Evolutionary conservation across 163 green algal genomes (phyloP).

Genomic region (Scenedesmus sp.): DNA sequence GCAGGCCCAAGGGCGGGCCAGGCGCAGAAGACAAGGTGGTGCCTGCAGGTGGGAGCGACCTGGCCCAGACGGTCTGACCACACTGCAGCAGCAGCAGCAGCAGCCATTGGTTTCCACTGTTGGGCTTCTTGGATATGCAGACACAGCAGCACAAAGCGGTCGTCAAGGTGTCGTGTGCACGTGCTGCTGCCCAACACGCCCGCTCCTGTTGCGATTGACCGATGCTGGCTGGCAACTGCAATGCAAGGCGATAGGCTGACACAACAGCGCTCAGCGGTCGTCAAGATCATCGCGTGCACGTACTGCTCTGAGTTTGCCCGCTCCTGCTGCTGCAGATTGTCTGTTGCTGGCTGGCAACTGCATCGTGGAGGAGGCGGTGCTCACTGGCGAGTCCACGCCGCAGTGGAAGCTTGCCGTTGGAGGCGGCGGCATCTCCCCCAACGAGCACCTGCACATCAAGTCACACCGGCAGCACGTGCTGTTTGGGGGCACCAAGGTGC

Average conservation of each 20-base stretch:
- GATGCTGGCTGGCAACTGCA: conserved; percentile 91
- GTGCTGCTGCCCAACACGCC: background rate
- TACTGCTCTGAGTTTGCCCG: too few species aligned
- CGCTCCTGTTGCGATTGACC: conserved; percentile 82
- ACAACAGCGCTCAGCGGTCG: too few species aligned
- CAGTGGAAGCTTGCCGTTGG: conserved; percentile 92
- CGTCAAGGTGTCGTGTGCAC: background rate
- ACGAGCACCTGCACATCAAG: conserved; percentile 67
- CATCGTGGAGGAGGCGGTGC: conserved; percentile 97
- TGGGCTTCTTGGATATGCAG: background rate
- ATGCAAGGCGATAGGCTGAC: too few species aligned
- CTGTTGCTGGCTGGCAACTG: conserved; percentile 92
- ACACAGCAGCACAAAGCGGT: too few species aligned
- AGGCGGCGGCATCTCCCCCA: conserved; percentile 22
- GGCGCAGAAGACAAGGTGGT: conserved; percentile 51
- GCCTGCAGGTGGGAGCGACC: conserved; percentile 5
- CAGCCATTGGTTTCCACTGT: background rate
- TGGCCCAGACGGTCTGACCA: too few species aligned
- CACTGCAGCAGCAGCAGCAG: background rate
- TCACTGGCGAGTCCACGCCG: conserved; percentile 97
- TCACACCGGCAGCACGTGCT: conserved; percentile 79
- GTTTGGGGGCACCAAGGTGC: conserved; percentile 94
- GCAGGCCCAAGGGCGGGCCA: conserved; percentile 64
- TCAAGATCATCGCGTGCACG: too few species aligned
- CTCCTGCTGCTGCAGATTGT: conserved; percentile 84